These are phyloP conservation scores for Starmerella stigmatis DNA, from an alignment of 805 yeast species.

Conservation along the genomic window DNA sequence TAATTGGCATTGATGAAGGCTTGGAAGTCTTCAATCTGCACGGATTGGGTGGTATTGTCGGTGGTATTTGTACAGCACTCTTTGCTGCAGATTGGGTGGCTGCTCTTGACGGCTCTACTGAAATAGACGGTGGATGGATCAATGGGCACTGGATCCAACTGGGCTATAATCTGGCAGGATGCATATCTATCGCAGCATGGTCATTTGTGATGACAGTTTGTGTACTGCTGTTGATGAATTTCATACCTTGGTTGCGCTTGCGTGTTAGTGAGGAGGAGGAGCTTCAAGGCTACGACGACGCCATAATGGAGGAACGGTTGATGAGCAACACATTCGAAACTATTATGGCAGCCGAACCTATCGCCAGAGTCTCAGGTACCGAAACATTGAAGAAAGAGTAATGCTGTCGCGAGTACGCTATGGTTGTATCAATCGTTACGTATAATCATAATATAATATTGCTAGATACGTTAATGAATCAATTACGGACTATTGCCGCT, in stretches of 20 bases:
- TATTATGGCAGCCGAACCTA: background rate
- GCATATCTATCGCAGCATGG: slow-evolving; percentile 16
- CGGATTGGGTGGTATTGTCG: slow-evolving; percentile 2
- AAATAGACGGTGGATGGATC: slow-evolving; percentile 17
- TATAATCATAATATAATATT: too few species aligned
- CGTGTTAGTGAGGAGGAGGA: slow-evolving; percentile 12
- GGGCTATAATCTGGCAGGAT: slow-evolving; percentile 15
- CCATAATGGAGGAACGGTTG: slow-evolving; percentile 15
- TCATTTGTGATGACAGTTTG: slow-evolving; percentile 10
- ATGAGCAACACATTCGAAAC: background rate
- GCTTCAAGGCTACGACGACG: slow-evolving; percentile 8
- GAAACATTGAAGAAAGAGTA: background rate
- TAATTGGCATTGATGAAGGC: slow-evolving; percentile 78
- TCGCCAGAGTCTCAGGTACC: background rate
- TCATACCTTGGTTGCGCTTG: slow-evolving; percentile 10
- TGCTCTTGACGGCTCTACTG: slow-evolving; percentile 12
- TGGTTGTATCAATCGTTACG: too few species aligned
- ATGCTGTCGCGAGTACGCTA: too few species aligned
- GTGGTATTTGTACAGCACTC: slow-evolving; percentile 1
- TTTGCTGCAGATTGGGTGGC: slow-evolving; percentile 39
- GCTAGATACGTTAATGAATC: too few species aligned
- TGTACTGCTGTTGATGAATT: slow-evolving; percentile 8
- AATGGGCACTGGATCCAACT: slow-evolving; percentile 15
- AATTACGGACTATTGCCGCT: too few species aligned
- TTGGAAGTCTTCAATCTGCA: slow-evolving; percentile 40